Base-by-base conservation (phyloP, 345 rosid species). In the Euphorbia lathyris region DNA sequence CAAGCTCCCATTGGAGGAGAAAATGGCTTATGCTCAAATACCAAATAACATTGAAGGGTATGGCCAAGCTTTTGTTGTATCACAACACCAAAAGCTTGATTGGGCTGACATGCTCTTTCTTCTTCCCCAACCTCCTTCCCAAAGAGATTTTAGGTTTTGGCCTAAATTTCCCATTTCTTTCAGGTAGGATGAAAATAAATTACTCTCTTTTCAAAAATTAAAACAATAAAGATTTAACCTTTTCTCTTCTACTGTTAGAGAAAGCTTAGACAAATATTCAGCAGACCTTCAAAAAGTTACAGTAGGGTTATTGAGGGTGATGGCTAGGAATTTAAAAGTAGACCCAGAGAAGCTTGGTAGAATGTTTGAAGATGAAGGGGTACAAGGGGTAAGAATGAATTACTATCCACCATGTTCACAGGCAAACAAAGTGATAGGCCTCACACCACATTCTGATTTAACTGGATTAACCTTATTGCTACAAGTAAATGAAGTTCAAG, bases 81-180 rank as follows among this genome's bases (percentile, higher is more conserved):
- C 87, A 0, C 75, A 81, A 32, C 84, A 83, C 0, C 83, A 81
- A 65, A 87, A 83, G 75, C 86, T 83, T 32, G 87, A 87, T 20
- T 85, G 85, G 89, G 83, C 80, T 1, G 87, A 83, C 75, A 75
- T 81, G 88, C 77, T 83, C 25, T 80, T 83, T 67, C 81, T 82
- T 51, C 36, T 65, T 19, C 10, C 82, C 4, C 76, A 45, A 25
- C 86, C 87, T 7, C 23, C 25, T n/a, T 19, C 58, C 5, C 43
- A 3, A 7, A 77, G 85, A 75, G 79, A 68, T 26, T 9, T 66
- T 47, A 76, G 71, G 56, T 67, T 79, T 68, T 83, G 85, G 81
- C 88, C 88, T 0, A 47, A 43, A 9, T 29, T 1, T 22, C 91
- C 86, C 10, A 1, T 64, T 17, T 74, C 81, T 25, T 78, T 85